Base-by-base conservation (phyloP, 768 basidiomycete species). In the Suillus spraguei region DNA sequence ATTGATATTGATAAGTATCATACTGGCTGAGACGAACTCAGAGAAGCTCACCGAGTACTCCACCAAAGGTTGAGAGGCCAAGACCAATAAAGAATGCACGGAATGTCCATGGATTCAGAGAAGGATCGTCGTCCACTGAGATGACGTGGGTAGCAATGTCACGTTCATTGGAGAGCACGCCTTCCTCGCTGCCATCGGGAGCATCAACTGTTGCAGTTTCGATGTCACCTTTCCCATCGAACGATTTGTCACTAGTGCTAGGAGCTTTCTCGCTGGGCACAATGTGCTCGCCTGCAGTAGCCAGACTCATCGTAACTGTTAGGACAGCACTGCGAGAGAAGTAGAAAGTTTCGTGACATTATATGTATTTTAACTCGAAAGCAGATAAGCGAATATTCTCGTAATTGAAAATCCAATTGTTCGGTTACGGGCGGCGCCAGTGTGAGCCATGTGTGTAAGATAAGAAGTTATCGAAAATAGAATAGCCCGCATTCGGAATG, bases 11-110 rank as follows among this genome's bases (percentile, higher is more conserved):
- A 54, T 59, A 44, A 66, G 65, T 60, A 64, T 44, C 42, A n/a
- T n/a, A n/a, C n/a, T n/a, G 24, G 59, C 66, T 62, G 33, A 54
- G 61, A 54, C 50, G 38, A 58, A 60, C 47, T 55, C 59, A 62
- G 38, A 62, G 35, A 54, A 10, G 69, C 68, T 36, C 66, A 79
- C 80, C 80, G 35, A 84, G 74, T 16, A 83, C 81, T 64, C 81
- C 80, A 58, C 82, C 81, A 64, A 83, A 83, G 3, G 77, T 73
- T 4, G 81, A 79, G 35, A 84, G 76, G 5, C 81, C 82, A 50
- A 81, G 71, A 39, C 82, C 83, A 54, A 84, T 74, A 63, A 84
- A 66, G 62, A 81, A 78, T 3, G 79, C 72, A 22, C 82, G 80
- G 59, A 82, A 63, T 4, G 83, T 82, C 80, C 81, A 83, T 28